Evolutionary conservation across 2,329 filamentous ascomycete species (phyloP).

Genomic region (Dactylella cylindrospora): DNA sequence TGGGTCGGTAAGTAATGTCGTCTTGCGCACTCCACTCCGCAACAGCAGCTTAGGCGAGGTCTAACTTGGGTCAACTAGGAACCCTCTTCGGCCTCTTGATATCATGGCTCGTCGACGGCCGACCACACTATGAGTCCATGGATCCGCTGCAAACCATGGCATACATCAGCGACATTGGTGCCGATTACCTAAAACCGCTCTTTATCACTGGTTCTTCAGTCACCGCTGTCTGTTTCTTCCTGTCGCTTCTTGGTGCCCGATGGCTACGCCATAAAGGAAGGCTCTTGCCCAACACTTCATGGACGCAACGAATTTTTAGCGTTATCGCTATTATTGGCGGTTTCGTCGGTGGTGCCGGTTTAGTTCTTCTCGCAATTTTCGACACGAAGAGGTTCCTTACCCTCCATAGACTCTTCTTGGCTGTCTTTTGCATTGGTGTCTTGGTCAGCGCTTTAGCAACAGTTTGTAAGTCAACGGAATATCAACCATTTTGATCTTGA

Average conservation of each 20-base stretch:
- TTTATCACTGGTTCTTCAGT: slow-evolving; percentile 72
- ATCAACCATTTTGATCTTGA: not conserved
- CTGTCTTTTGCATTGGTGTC: slow-evolving; percentile 83
- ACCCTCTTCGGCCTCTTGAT: slow-evolving; percentile 70
- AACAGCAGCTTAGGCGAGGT: not conserved
- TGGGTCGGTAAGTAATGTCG: slow-evolving; percentile 30
- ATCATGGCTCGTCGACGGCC: slow-evolving; percentile 66
- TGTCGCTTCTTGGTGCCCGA: slow-evolving; percentile 77
- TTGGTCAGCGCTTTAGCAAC: slow-evolving; percentile 66
- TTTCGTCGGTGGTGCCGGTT: slow-evolving; percentile 71
- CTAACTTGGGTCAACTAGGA: slow-evolving; percentile 49
- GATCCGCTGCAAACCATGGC: slow-evolving; percentile 61
- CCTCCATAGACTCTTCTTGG: slow-evolving; percentile 74
- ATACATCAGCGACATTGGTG: slow-evolving; percentile 69
- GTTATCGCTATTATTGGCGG: slow-evolving; percentile 67
- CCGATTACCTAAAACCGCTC: slow-evolving; percentile 67
- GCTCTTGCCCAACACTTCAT: slow-evolving; percentile 67
- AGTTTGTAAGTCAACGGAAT: slow-evolving; percentile 12
- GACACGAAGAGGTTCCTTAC: slow-evolving; percentile 70
- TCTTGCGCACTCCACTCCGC: not conserved
- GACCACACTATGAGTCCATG: slow-evolving; percentile 65
- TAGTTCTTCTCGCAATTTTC: slow-evolving; percentile 83
- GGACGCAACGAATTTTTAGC: slow-evolving; percentile 51
- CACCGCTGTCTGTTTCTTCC: slow-evolving; percentile 76
- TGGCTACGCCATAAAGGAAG: slow-evolving; percentile 81